These are phyloP conservation scores for Chrysopogon serrulatus DNA, from an alignment of 176 grass and related monocot genomes.

Conservation along the genomic window DNA sequence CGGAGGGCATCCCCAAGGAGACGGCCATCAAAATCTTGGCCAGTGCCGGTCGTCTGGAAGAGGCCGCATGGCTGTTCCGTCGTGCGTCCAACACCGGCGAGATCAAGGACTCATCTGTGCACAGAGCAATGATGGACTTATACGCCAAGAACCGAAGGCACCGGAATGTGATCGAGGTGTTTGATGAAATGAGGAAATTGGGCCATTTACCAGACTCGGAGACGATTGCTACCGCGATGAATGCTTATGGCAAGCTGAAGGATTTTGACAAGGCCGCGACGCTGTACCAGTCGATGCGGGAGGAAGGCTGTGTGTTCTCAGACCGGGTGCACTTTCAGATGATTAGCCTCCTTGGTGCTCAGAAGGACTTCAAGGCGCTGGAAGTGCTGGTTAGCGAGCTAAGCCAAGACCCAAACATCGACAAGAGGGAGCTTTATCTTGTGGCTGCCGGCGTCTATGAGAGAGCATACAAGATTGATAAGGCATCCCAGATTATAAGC, in stretches of 20 bases:
- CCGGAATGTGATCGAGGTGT: slow-evolving; percentile 71
- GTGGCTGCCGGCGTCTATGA: slow-evolving; percentile 62
- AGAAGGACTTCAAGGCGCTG: slow-evolving; percentile 65
- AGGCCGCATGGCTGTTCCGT: slow-evolving; percentile 85
- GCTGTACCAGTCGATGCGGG: slow-evolving; percentile 59
- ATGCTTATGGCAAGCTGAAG: slow-evolving; percentile 81
- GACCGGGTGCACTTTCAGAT: slow-evolving; percentile 97
- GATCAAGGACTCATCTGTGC: slow-evolving; percentile 61
- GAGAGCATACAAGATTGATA: slow-evolving; percentile 66
- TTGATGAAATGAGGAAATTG: slow-evolving; percentile 66
- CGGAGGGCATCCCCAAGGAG: slow-evolving; percentile 64
- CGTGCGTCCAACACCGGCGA: slow-evolving; percentile 44
- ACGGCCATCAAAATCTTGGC: slow-evolving; percentile 80
- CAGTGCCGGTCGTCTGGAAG: slow-evolving; percentile 71
- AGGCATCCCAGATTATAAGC: slow-evolving; percentile 64
- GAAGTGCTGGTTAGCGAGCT: slow-evolving; percentile 55
- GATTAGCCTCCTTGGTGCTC: slow-evolving; percentile 78
- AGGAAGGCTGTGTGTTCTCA: slow-evolving; percentile 76
- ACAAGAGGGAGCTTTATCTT: slow-evolving; percentile 84
- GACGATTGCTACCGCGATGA: slow-evolving; percentile 73
- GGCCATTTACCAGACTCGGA: slow-evolving; percentile 74
- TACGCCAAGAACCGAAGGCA: slow-evolving; percentile 69
- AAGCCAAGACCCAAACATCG: slow-evolving; percentile 59
- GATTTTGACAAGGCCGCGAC: slow-evolving; percentile 60
- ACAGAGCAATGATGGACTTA: slow-evolving; percentile 61